These are phyloP conservation scores for Penicillium flavigenum DNA, from an alignment of 495 filamentous ascomycete species.

Conservation along the genomic window DNA sequence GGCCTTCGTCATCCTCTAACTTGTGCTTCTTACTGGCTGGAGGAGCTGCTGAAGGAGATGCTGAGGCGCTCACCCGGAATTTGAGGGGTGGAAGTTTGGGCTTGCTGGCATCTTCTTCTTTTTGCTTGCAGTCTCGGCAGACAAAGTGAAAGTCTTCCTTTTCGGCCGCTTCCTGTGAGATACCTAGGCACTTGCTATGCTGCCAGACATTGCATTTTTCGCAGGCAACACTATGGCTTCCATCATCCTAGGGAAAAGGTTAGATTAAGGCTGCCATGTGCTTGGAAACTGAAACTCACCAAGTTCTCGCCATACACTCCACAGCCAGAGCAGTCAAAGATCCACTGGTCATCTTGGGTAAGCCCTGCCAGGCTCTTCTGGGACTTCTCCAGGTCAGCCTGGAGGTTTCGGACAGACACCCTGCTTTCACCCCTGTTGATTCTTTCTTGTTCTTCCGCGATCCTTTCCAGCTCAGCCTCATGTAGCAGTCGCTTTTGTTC, in stretches of 20 bases:
- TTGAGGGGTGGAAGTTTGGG: conserved; percentile 75
- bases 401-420: conserved; percentile 73
- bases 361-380: conserved; percentile 70
- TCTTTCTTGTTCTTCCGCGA: conserved; percentile 75
- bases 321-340: conserved; percentile 89
- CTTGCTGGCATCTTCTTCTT: conserved; percentile 58
- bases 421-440: conserved; percentile 61
- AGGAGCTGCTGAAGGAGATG: conserved; percentile 39
- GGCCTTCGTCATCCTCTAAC: conserved; percentile 23
- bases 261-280: conserved; percentile 16
- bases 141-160: conserved; percentile 86
- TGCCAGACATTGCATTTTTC: conserved; percentile 96
- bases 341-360: conserved; percentile 80
- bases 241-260: conserved; percentile 67
- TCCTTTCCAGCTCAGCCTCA: conserved; percentile 75
- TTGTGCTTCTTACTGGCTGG: conserved; percentile 27
- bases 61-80: conserved; percentile 56
- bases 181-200: conserved; percentile 85
- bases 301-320: conserved; percentile 81
- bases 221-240: conserved; percentile 90
- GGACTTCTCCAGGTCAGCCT: conserved; percentile 73
- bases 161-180: conserved; percentile 74
- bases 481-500: conserved; percentile 76
- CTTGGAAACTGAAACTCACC: conserved; percentile 38
- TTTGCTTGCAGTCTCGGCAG: conserved; percentile 72